Evolutionary conservation across 208 protist species (phyloP).

Genomic region (Wallacemonas sp.): DNA sequence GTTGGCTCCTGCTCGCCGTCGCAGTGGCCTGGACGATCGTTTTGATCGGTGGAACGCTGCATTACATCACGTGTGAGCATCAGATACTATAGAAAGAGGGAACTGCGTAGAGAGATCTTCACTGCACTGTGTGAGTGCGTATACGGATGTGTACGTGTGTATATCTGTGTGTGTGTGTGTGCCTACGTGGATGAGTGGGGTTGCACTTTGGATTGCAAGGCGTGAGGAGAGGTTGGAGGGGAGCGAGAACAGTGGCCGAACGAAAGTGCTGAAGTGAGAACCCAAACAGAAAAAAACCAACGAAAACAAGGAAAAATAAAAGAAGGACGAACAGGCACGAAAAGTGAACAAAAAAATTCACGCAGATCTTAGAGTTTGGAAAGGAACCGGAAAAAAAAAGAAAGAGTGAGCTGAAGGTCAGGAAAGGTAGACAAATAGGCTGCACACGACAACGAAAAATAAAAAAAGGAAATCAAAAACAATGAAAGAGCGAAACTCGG

Average conservation of each 20-base stretch:
- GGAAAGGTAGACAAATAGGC: too few species aligned
- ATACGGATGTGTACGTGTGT: not conserved
- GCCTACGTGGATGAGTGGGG: not conserved
- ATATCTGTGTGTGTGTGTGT: slow-evolving; percentile 2
- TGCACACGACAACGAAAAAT: too few species aligned
- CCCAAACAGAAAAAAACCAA: not conserved
- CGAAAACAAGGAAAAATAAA: not conserved
- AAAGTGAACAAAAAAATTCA: slow-evolving; percentile 4
- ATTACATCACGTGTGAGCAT: not conserved
- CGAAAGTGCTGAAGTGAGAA: not conserved
- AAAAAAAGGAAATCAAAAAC: too few species aligned
- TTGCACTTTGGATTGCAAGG: too few species aligned
- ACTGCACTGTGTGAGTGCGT: not conserved
- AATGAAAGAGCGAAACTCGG: too few species aligned
- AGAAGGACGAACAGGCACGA: not conserved
- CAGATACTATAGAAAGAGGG: too few species aligned
- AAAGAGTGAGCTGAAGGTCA: too few species aligned
- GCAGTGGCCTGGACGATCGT: not conserved
- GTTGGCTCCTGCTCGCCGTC: too few species aligned
- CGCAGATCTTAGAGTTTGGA: not conserved
- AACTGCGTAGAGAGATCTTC: too few species aligned
- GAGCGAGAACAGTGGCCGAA: too few species aligned
- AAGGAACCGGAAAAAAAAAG: slow-evolving; percentile 9
- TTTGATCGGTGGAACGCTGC: not conserved
- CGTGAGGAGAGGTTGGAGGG: too few species aligned